Base-by-base conservation (phyloP, 495 filamentous ascomycete species). In the Penicillium angulare region DNA sequence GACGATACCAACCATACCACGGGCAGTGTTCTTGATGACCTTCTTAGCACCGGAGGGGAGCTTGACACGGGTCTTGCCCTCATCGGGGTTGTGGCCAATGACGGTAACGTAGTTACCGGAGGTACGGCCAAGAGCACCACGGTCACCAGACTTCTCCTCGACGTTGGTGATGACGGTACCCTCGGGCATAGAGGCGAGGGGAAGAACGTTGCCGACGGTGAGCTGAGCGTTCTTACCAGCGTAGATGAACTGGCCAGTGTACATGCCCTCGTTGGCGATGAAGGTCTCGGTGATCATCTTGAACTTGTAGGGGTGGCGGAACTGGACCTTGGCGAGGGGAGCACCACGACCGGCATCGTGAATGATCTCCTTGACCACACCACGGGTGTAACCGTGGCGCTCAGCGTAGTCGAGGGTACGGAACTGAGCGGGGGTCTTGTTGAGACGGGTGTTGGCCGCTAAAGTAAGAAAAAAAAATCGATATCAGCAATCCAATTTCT, bases 211-310 rank as follows among this genome's bases (percentile, higher is more conserved):
- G 71, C 93, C 93, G 69, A 99, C 84, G 66, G 86, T 97, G 58
- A 99, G 82, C 52, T 84, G 79, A 60, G 93, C 95, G 78, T 95
- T 90, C 87, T 99, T 99, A 72, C 93, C 93, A 74, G 92, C 92
- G 77, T 97, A 99, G 87, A 99, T 91, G 83, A 99, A 99, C 79
- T 96, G 92, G 61, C 93, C 93, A 57, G 93, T 96, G 89, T 99
- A 99, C 92, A 97, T 96, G 79, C 93, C 93, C 84, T 99, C 93
- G 79, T 97, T 97, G 74, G 95, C 93, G 71, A 99, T 97, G 85
- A 98, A 96, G 56, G 93, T 95, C 86, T 90, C 92, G 73, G 85
- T 90, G 73, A 86, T 75, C 75, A 88, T 83, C 81, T 88, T 89
- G 83, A 86, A 93, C 75, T 84, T 83, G 84, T 95, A 89, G 58